These are phyloP conservation scores for Urostyla sp. DNA, from an alignment of 73 alveolate genomes.

Conservation along the genomic window DNA sequence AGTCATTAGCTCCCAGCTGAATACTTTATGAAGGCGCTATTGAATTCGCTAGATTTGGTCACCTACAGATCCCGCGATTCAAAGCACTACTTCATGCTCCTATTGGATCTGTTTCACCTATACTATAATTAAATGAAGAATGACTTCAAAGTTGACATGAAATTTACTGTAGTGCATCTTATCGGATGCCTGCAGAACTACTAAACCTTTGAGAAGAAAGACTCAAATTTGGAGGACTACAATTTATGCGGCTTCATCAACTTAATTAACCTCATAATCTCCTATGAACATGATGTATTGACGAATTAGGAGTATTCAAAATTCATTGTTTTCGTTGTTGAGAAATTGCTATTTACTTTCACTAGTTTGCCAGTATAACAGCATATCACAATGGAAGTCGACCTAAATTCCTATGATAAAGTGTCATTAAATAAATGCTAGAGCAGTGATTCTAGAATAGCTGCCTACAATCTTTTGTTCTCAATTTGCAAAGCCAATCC, in stretches of 20 bases:
- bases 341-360: slow-evolving; percentile 27
- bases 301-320: background rate
- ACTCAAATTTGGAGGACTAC: slow-evolving; percentile 10
- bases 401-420: slow-evolving; percentile 4
- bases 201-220: slow-evolving; percentile 10
- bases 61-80: background rate
- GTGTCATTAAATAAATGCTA: slow-evolving; percentile 23
- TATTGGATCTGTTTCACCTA: background rate
- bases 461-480: background rate
- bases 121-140: background rate
- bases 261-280: background rate
- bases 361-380: background rate
- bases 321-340: background rate
- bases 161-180: background rate
- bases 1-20: background rate
- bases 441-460: slow-evolving; percentile 11
- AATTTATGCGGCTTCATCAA: slow-evolving; percentile 9
- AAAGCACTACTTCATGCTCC: background rate
- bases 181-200: slow-evolving; percentile 3
- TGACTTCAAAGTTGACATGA: background rate
- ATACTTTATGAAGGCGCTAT: slow-evolving; percentile 22
- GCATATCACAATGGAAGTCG: slow-evolving; percentile 12
- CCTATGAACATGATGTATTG: background rate
- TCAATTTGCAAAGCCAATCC: background rate
- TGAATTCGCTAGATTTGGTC: background rate